Base-by-base conservation (phyloP, 148 eudicot species). In the Mesembryanthemum crystallinum region DNA sequence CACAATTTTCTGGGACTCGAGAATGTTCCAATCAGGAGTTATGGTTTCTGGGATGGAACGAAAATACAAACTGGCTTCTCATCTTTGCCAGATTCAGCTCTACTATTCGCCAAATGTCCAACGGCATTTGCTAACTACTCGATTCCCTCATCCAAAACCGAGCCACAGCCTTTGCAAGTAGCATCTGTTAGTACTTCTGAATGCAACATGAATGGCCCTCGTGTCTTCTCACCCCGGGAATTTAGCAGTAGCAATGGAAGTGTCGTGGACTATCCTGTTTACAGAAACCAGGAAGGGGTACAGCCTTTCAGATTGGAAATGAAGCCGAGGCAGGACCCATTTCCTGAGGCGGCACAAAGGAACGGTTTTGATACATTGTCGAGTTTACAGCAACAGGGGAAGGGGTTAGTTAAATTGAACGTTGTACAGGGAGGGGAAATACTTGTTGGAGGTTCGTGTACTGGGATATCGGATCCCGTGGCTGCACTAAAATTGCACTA, bases 401-500 rank as follows among this genome's bases (percentile, higher is more conserved):
- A 85, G 80, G 84, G 81, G 13, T 24, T 83, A 62, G 78, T 79
- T 11, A 85, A 84, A 55, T 42, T 87, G 63, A 86, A 86, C 51
- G 84, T 87, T 69, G 87, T 85, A 60, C 85, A 87, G 33, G 79
- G 87, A 52, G 83, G 85, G 28, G 88, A 82, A 23, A 67, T 83
- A 35, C 64, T 78, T 25, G 86, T 74, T 33, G 87, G 85, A 23
- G 81, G 81, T 30, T 51, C 85, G 1, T 81, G 89, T 71, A 80
- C 72, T 29, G 88, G 86, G 51, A 83, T 95, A 49, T 86, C 96
- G 17, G 99, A 95, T 80, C 97, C 99, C 0, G 94, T 92, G 69
- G 89, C 96, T 1, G 99, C 96, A 21, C 77, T 92, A 24, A 87
- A 80, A 79, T 79, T 87, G 87, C 97, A 92, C 58, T 91, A 85